phyloP scores from a whole-genome alignment of 345 rosid genomes.

The Brassica incana region DNA sequence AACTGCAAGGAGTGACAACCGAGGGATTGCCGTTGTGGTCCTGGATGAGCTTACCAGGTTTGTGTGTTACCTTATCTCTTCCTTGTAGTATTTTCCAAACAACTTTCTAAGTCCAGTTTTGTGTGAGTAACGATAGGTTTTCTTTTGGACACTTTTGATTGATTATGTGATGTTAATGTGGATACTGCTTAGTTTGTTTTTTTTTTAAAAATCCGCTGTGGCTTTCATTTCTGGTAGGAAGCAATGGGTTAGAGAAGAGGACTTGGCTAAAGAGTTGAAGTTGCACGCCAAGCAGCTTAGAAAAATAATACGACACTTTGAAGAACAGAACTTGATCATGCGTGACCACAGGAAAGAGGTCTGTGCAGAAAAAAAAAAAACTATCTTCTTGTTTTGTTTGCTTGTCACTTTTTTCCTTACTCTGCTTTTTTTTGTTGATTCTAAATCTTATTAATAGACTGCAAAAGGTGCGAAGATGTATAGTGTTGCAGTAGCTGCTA shows the following conservation, averaged over 20 bases:
- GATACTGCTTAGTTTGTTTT: neutral
- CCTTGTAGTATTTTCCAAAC: neutral
- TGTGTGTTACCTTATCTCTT: slow-evolving; percentile 9
- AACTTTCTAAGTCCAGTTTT: neutral
- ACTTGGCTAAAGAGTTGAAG: slow-evolving; percentile 84
- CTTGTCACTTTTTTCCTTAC: neutral
- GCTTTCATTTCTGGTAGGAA: slow-evolving; percentile 42
- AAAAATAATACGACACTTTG: slow-evolving; percentile 65
- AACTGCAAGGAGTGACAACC: slow-evolving; percentile 64
- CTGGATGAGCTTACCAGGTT: slow-evolving; percentile 85
- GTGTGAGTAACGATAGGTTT: neutral
- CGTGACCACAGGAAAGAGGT: slow-evolving; percentile 92
- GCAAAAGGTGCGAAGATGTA: slow-evolving; percentile 81
- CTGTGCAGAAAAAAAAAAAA: neutral
- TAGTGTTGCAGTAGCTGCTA: slow-evolving; percentile 80
- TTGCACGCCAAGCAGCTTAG: slow-evolving; percentile 82
- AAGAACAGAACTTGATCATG: slow-evolving; percentile 77
- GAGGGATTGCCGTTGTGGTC: slow-evolving; percentile 84
- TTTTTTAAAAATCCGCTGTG: neutral
- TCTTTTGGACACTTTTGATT: slow-evolving; percentile 1
- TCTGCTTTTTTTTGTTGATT: slow-evolving; percentile 7
- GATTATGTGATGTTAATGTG: neutral
- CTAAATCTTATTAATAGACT: slow-evolving; percentile 51
- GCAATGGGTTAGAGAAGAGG: slow-evolving; percentile 96
- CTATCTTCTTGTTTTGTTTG: slow-evolving; percentile 17